These are phyloP conservation scores for Blastomyces parvus DNA, from an alignment of 2,329 filamentous ascomycete species.

Conservation along the genomic window DNA sequence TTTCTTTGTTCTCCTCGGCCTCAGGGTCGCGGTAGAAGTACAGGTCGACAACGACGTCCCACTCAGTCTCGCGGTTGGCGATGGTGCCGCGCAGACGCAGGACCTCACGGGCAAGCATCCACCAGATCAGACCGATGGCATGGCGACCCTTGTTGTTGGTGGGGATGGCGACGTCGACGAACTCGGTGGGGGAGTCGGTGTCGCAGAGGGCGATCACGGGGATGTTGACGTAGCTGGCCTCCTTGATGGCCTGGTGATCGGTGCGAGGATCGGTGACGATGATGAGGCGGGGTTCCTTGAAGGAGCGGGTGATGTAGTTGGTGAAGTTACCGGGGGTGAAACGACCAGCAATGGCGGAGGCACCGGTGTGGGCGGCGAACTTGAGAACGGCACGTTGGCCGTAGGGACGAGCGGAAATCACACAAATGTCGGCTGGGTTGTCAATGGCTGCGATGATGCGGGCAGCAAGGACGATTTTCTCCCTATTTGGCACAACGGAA, in stretches of 20 bases:
- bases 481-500: slow-evolving; percentile 48
- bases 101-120: slow-evolving; percentile 99
- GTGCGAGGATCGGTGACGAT: slow-evolving; percentile 99
- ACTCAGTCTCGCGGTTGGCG: slow-evolving; percentile 88
- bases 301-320: slow-evolving; percentile 99
- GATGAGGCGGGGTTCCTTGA: slow-evolving; percentile 99
- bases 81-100: slow-evolving; percentile 97
- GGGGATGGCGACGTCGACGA: slow-evolving; percentile 98
- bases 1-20: slow-evolving; percentile 97
- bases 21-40: slow-evolving; percentile 99
- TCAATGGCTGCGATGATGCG: slow-evolving; percentile 98
- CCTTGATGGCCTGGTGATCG: slow-evolving; percentile 99
- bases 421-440: slow-evolving; percentile 98
- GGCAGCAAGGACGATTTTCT: slow-evolving; percentile 98
- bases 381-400: slow-evolving; percentile 99
- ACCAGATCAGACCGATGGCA: slow-evolving; percentile 97
- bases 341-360: slow-evolving; percentile 94
- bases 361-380: slow-evolving; percentile 97
- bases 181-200: slow-evolving; percentile 98
- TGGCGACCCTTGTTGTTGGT: slow-evolving; percentile 99
- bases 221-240: slow-evolving; percentile 99
- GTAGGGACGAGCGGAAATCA: slow-evolving; percentile 99
- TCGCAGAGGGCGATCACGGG: slow-evolving; percentile 98
- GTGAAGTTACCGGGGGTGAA: slow-evolving; percentile 99
- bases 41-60: slow-evolving; percentile 99